Evolutionary conservation across 2,329 filamentous ascomycete species (phyloP).

Genomic region (Colletotrichum neosansevieriae): DNA sequence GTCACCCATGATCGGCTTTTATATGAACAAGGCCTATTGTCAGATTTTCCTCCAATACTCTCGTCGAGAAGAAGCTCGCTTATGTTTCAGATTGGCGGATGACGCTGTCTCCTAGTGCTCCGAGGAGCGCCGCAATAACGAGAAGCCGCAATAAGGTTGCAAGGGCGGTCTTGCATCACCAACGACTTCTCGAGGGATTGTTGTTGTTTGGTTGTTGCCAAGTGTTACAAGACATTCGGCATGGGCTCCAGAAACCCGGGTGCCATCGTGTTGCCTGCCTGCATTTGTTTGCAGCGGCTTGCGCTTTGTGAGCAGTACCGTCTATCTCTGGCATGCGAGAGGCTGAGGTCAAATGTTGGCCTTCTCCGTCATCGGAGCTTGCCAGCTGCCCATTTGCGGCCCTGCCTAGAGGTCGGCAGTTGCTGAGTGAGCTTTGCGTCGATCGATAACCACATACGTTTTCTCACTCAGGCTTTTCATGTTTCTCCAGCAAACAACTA

Average conservation of each 20-base stretch:
- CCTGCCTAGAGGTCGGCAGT: constrained; percentile 16
- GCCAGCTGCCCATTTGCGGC: constrained; percentile 21
- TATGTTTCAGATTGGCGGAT: constrained; percentile 37
- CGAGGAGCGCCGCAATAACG: constrained; percentile 14
- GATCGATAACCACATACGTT: constrained; percentile 21
- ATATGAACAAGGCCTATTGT: constrained; percentile 32
- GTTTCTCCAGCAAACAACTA: constrained; percentile 11
- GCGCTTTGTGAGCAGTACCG: neutral
- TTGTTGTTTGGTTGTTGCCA: constrained; percentile 5
- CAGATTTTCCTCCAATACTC: constrained; percentile 31
- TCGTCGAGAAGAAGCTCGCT: constrained; percentile 30
- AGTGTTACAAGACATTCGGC: neutral
- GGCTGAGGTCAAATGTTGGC: constrained; percentile 10
- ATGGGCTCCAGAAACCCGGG: neutral
- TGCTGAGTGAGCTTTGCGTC: constrained; percentile 25
- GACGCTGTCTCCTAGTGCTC: constrained; percentile 26
- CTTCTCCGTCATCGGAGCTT: constrained; percentile 13
- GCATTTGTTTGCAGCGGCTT: constrained; percentile 2
- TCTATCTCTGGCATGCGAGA: constrained; percentile 24
- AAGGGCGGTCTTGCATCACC: neutral
- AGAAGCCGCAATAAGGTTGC: constrained; percentile 18
- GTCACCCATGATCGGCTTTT: constrained; percentile 27
- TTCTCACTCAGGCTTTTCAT: neutral
- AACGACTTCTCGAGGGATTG: neutral
- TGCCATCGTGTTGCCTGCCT: neutral